phyloP scores from a whole-genome alignment of 225 moss, liverwort and hornwort genomes.

The Polytrichum commune region DNA sequence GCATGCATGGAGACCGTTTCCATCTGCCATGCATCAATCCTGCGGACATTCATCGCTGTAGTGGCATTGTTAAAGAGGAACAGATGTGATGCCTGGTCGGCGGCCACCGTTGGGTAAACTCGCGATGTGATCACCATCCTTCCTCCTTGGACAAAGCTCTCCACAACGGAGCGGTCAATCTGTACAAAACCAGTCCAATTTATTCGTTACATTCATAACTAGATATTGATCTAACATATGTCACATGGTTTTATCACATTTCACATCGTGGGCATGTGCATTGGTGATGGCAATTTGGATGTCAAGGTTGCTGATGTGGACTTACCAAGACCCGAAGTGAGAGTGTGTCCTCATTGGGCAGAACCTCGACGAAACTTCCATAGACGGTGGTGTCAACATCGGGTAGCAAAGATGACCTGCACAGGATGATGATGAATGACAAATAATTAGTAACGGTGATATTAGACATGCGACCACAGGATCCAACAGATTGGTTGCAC shows the following conservation, averaged over 20 bases:
- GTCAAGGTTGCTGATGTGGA: not conserved
- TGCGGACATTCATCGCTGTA: constrained; percentile 29
- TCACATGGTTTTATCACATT: not conserved
- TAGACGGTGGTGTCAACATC: constrained; percentile 70
- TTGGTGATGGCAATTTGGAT: too few relatives aligned
- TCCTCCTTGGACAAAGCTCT: constrained; percentile 83
- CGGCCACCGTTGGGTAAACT: constrained; percentile 63
- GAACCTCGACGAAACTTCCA: constrained; percentile 59
- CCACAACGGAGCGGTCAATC: constrained; percentile 80
- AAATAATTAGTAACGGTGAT: not conserved
- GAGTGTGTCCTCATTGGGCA: constrained; percentile 51
- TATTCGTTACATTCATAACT: not conserved
- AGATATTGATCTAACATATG: not conserved
- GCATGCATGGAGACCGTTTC: constrained; percentile 35
- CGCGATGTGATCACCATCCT: constrained; percentile 70
- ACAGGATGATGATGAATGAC: not conserved
- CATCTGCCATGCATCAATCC: constrained; percentile 59
- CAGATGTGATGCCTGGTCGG: constrained; percentile 26
- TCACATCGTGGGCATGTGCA: too few relatives aligned
- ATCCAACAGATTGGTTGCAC: too few relatives aligned
- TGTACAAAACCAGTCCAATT: constrained; percentile 4
- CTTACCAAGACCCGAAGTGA: constrained; percentile 74
- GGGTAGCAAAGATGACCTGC: constrained; percentile 59
- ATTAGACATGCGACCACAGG: not conserved
- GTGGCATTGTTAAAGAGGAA: constrained; percentile 82